These are phyloP conservation scores for Scalesia atractyloides DNA, from an alignment of 129 eudicot genomes.

Conservation along the genomic window DNA sequence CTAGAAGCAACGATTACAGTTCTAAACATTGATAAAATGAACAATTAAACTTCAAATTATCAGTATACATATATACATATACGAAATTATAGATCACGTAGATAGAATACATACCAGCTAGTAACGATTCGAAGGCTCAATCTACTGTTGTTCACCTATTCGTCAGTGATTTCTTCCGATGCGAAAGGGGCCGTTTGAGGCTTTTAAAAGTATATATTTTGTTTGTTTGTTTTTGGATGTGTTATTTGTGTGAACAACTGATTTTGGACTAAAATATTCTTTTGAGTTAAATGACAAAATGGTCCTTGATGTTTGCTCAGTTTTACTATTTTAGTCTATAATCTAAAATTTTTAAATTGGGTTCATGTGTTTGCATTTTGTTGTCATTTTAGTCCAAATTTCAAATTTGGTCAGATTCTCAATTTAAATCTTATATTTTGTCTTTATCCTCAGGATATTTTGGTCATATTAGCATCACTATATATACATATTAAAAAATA, in stretches of 20 bases:
- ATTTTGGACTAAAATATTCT: background rate
- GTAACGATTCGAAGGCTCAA: background rate
- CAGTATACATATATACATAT: conserved; percentile 17
- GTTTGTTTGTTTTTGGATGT: conserved; percentile 24
- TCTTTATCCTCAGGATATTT: too few species aligned
- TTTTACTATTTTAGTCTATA: too few species aligned
- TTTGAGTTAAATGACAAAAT: too few species aligned
- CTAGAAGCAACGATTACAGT: conserved; percentile 10
- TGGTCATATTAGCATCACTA: too few species aligned
- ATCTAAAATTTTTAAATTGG: too few species aligned
- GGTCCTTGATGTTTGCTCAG: too few species aligned
- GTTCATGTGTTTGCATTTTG: too few species aligned
- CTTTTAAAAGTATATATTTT: conserved; percentile 8
- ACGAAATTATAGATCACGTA: background rate
- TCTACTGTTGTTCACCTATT: conserved; percentile 4
- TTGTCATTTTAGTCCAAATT: too few species aligned
- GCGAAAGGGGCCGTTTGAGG: background rate
- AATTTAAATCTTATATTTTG: too few species aligned
- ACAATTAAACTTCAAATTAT: conserved; percentile 6
- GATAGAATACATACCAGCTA: conserved; percentile 2
- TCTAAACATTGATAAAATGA: conserved; percentile 29
- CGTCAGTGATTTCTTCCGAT: conserved; percentile 13
- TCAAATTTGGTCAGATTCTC: too few species aligned
- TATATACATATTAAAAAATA: too few species aligned
- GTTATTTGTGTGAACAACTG: conserved; percentile 5